Evolutionary conservation across 306 rosid species (phyloP), one percentile per base, ranked within the genome.

Genomic region (Medicago truncatula): DNA sequence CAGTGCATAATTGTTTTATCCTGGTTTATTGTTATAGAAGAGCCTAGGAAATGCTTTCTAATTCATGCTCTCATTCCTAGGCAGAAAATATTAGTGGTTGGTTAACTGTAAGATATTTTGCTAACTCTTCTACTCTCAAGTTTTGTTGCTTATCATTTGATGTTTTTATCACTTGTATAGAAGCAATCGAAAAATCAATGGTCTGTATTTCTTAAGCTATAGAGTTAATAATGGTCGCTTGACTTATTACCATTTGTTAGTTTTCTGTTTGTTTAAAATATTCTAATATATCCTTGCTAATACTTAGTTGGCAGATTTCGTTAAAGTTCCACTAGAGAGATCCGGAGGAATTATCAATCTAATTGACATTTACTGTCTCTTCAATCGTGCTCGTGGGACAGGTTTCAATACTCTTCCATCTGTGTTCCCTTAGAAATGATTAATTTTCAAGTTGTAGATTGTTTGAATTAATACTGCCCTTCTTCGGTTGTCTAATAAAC

Each of bases 341-440:
- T 85, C 96, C 58, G 99, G 99, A 44, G 99, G 97, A 73, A 88
- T 95, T 83, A 89, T 95, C 80, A 95, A 89, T 86, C 93, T 95
- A 53, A 89, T 95, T 67, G 97, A 95, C 80, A 78, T 92, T 60
- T 95, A 95, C 49, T 95, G 99, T 83, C 86, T 92, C 65, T 92
- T 95, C 92, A 95, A 92, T 81, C 97, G 97, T 25, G 99, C 99
- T 70, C 89, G 99, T 62, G 99, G 99, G 63, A 95, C 99, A 95
- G 99, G 97, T 95, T 53, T 75, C 71, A 76, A 57, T 47, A 77
- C 49, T 62, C 11, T 67, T 1, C 28, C 49, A 71, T 73, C 16
- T 65, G 25, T 76, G 57, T 71, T 82, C 43, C 20, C 41, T 39
- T 9, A 34, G 21, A 82, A 50, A 39, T 57, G 71, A 73, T 59